Conservation (phyloP, 495 filamentous ascomycete species). For the Opeltia flavorubescens region DNA sequence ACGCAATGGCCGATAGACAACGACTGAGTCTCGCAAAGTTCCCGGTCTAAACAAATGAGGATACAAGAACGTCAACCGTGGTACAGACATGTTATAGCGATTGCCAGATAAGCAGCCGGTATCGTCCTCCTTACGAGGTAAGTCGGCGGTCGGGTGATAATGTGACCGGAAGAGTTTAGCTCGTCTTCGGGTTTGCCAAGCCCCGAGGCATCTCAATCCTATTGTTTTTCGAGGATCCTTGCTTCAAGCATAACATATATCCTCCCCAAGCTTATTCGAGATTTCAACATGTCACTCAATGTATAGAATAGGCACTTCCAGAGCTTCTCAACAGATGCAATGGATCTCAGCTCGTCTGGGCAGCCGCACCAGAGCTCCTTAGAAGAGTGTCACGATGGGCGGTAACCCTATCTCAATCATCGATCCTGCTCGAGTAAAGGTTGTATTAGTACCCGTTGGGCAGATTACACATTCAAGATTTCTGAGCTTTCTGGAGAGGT, state of each 20-base stretch:
- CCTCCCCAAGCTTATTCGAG: too few species aligned
- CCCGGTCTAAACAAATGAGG: slow-evolving; percentile 45
- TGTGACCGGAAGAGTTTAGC: too few species aligned
- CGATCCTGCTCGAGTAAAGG: slow-evolving; percentile 77
- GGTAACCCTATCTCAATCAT: slow-evolving; percentile 76
- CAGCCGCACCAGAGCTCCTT: background rate
- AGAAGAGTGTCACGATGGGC: slow-evolving; percentile 49
- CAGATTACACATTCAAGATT: slow-evolving; percentile 74
- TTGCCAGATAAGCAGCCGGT: too few species aligned
- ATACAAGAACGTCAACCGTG: slow-evolving; percentile 60
- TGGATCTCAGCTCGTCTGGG: background rate
- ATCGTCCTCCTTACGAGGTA: too few species aligned
- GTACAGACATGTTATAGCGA: slow-evolving; percentile 43
- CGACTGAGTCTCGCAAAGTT: slow-evolving; percentile 25
- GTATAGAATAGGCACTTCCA: too few species aligned
- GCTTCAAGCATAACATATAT: too few species aligned
- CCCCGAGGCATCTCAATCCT: too few species aligned
- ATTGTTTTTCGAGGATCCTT: too few species aligned
- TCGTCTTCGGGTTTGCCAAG: too few species aligned
- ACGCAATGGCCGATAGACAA: slow-evolving; percentile 15
- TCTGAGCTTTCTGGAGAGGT: slow-evolving; percentile 56
- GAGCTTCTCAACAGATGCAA: too few species aligned
- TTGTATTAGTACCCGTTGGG: slow-evolving; percentile 72
- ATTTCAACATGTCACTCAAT: too few species aligned
- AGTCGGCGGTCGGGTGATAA: too few species aligned